Percentiles rank a stretch among this genome's conserved stretches.
Conservation (phyloP, 148 eudicot genomes). For the Diospyros lotus region DNA sequence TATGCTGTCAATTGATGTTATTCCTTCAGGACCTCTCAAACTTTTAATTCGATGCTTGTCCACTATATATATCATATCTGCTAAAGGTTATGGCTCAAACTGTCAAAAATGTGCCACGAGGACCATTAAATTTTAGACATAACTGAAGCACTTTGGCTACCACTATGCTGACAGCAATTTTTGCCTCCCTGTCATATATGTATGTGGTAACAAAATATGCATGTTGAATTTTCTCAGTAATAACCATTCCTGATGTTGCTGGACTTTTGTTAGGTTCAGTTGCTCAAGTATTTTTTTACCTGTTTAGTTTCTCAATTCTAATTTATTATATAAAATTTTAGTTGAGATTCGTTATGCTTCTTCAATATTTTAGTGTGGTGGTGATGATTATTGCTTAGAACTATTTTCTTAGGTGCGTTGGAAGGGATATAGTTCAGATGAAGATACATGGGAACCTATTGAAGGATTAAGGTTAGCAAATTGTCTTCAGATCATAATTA, state of each 20-base stretch:
- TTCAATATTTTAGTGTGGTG: neutral
- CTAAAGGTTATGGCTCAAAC: neutral
- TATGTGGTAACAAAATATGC: neutral
- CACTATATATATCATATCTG: too few species aligned
- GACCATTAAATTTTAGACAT: neutral
- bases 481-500: constrained; percentile 12
- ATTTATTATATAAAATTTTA: neutral
- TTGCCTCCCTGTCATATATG: too few species aligned
- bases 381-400: neutral
- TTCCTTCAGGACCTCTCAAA: too few species aligned
- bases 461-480: constrained; percentile 59
- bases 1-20: too few species aligned
- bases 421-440: constrained; percentile 77
- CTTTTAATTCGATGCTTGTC: too few species aligned
- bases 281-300: too few species aligned
- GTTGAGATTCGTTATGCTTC: neutral
- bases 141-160: neutral
- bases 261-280: too few species aligned
- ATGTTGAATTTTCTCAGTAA: too few species aligned
- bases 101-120: neutral
- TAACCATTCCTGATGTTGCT: too few species aligned
- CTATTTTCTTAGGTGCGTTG: constrained; percentile 66
- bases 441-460: constrained; percentile 94
- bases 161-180: neutral
- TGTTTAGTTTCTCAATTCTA: neutral